phyloP scores from a whole-genome alignment of 805 yeast genomes.

The Starmera dryadoides region DNA sequence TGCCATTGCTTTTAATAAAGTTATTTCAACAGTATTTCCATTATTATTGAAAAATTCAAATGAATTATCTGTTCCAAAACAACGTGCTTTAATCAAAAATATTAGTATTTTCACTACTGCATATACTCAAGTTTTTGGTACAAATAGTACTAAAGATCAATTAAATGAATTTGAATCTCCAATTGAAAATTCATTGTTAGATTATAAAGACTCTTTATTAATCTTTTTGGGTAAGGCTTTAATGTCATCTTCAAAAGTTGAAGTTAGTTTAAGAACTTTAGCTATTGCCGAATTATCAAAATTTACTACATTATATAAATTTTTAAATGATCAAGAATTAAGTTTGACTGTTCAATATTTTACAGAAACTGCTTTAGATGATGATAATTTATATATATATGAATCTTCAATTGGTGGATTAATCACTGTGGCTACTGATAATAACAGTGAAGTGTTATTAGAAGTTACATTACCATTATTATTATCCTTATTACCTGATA shows the following conservation, averaged over 20 bases:
- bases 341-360: conserved; percentile 58
- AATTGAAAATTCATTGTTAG: conserved; percentile 30
- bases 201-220: conserved; percentile 59
- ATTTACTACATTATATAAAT: conserved; percentile 41
- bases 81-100: conserved; percentile 52
- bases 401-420: conserved; percentile 50
- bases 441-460: conserved; percentile 33
- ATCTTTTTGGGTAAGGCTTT: conserved; percentile 63
- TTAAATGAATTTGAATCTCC: neutral
- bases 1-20: conserved; percentile 35
- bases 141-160: conserved; percentile 6
- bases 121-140: conserved; percentile 37
- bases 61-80: conserved; percentile 43
- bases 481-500: conserved; percentile 43
- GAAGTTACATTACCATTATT: conserved; percentile 46
- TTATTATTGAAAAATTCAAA: conserved; percentile 28
- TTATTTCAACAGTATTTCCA: conserved; percentile 41
- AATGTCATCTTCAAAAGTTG: conserved; percentile 58
- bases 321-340: conserved; percentile 47
- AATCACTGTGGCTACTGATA: conserved; percentile 32
- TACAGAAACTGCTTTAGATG: conserved; percentile 51
- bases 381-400: conserved; percentile 43
- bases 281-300: conserved; percentile 60
- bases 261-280: conserved; percentile 60
- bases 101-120: conserved; percentile 52